Percentiles rank a stretch among this genome's conserved stretches.
These are phyloP conservation scores for Talaromyces sp. DNA, from an alignment of 2,329 filamentous ascomycete species.

Conservation along the genomic window DNA sequence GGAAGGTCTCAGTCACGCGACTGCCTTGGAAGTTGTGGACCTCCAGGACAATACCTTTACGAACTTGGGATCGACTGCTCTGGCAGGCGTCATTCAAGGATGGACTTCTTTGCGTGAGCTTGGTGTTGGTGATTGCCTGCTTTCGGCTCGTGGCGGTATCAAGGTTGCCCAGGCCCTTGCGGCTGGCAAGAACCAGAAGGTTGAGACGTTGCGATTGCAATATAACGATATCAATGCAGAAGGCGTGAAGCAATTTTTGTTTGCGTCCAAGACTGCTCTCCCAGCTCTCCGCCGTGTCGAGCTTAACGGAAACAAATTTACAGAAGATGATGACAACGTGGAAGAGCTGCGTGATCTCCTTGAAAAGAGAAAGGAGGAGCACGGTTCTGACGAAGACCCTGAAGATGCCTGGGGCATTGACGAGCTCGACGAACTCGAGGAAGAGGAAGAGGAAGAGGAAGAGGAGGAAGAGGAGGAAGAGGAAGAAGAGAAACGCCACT, in stretches of 20 bases:
- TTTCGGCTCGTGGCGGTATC: slow-evolving; percentile 71
- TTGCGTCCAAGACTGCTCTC: slow-evolving; percentile 62
- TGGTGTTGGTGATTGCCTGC: slow-evolving; percentile 80
- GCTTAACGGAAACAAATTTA: slow-evolving; percentile 93
- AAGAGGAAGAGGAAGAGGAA: slow-evolving; percentile 62
- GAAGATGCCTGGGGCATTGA: slow-evolving; percentile 84
- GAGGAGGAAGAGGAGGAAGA: slow-evolving; percentile 66
- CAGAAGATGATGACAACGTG: slow-evolving; percentile 74
- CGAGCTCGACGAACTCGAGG: slow-evolving; percentile 78
- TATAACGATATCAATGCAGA: slow-evolving; percentile 88
- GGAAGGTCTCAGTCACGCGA: slow-evolving; percentile 68
- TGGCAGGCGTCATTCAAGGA: slow-evolving; percentile 66
- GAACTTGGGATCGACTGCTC: slow-evolving; percentile 66
- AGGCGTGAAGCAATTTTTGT: slow-evolving; percentile 65
- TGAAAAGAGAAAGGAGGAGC: slow-evolving; percentile 70
- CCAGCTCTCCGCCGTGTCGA: slow-evolving; percentile 79
- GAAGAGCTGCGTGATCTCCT: slow-evolving; percentile 64
- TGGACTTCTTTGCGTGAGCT: slow-evolving; percentile 78
- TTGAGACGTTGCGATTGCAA: slow-evolving; percentile 78
- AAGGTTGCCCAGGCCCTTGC: slow-evolving; percentile 68
- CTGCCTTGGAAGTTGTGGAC: slow-evolving; percentile 69
- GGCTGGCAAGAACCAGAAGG: slow-evolving; percentile 68
- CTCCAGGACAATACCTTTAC: slow-evolving; percentile 98
- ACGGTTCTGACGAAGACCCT: slow-evolving; percentile 54
- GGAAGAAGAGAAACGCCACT: slow-evolving; percentile 60